phyloP scores from a whole-genome alignment of 2,329 filamentous ascomycete species.

The Phialophora chinensis region DNA sequence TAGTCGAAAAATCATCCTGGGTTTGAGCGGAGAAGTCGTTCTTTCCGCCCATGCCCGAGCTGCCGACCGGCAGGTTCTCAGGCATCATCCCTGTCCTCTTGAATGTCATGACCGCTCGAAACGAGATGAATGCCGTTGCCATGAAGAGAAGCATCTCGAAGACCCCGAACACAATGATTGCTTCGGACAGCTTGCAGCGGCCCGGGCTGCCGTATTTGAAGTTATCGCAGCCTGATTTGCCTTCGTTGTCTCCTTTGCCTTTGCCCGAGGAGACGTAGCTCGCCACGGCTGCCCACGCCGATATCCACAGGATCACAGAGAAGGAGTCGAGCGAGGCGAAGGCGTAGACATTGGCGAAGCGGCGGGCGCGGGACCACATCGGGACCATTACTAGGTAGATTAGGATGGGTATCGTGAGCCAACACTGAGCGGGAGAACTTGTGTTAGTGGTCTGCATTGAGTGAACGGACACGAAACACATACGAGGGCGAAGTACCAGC shows the following conservation, averaged over 20 bases:
- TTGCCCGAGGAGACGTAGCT: slow-evolving; percentile 63
- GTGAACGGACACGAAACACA: slow-evolving; percentile 1
- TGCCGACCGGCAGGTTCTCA: slow-evolving; percentile 47
- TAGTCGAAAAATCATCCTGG: slow-evolving; percentile 56
- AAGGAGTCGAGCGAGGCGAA: slow-evolving; percentile 62
- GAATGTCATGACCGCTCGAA: slow-evolving; percentile 62
- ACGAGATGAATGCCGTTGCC: slow-evolving; percentile 59
- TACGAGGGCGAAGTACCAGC: slow-evolving; percentile 59
- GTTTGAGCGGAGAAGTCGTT: slow-evolving; percentile 57
- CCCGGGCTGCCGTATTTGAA: slow-evolving; percentile 61
- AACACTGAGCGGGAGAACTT: slow-evolving; percentile 55
- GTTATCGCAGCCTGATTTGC: slow-evolving; percentile 57
- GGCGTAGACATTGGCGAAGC: slow-evolving; percentile 66
- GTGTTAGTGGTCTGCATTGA: not conserved
- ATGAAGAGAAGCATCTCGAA: slow-evolving; percentile 65
- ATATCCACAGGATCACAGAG: slow-evolving; percentile 64
- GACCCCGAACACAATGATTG: slow-evolving; percentile 62
- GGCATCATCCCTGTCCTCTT: slow-evolving; percentile 63
- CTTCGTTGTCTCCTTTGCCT: slow-evolving; percentile 50
- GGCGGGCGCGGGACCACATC: slow-evolving; percentile 63
- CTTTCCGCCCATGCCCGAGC: slow-evolving; percentile 9
- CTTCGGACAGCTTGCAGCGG: slow-evolving; percentile 64
- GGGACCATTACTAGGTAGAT: slow-evolving; percentile 66
- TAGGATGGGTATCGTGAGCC: slow-evolving; percentile 63
- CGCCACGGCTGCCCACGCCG: slow-evolving; percentile 62